phyloP scores from a whole-genome alignment of 306 rosid species.

The Acacia acuminata region DNA sequence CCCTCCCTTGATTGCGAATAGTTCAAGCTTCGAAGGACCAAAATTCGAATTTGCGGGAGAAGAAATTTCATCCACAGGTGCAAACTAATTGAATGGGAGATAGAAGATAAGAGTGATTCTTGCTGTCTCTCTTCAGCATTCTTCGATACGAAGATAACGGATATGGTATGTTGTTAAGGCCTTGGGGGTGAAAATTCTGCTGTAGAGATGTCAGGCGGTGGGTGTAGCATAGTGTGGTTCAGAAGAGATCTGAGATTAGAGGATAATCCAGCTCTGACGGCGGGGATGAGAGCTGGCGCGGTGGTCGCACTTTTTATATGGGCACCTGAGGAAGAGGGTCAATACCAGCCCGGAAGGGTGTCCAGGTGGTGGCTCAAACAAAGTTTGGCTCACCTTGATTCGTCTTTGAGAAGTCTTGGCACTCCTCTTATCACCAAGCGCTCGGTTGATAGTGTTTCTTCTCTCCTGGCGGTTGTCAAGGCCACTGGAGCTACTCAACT shows the following conservation, averaged over 20 bases:
- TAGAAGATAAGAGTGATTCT: constrained; percentile 36
- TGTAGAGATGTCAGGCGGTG: constrained; percentile 79
- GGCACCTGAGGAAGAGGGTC: constrained; percentile 99
- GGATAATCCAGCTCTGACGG: constrained; percentile 91
- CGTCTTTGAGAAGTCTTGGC: constrained; percentile 79
- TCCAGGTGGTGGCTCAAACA: constrained; percentile 99
- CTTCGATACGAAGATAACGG: constrained; percentile 19
- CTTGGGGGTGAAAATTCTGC: constrained; percentile 21
- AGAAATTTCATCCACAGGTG: constrained; percentile 22
- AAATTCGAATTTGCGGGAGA: constrained; percentile 19
- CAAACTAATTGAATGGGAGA: constrained; percentile 6
- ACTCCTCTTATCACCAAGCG: constrained; percentile 75
- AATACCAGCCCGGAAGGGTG: constrained; percentile 86
- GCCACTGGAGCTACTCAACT: constrained; percentile 92
- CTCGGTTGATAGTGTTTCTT: constrained; percentile 76
- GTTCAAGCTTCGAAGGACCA: constrained; percentile 20
- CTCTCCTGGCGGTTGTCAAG: constrained; percentile 72
- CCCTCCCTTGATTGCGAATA: constrained; percentile 50
- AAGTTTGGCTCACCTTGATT: constrained; percentile 86
- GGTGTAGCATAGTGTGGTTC: constrained; percentile 98
- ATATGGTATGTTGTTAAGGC: constrained; percentile 27
- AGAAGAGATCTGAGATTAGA: constrained; percentile 98
- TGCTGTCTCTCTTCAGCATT: constrained; percentile 8
- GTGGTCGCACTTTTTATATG: constrained; percentile 81
- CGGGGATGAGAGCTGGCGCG: constrained; percentile 90